Evolutionary conservation across 2,329 filamentous ascomycete species (phyloP), one percentile per base, ranked within the genome.

Genomic region (Phoma herbarum): DNA sequence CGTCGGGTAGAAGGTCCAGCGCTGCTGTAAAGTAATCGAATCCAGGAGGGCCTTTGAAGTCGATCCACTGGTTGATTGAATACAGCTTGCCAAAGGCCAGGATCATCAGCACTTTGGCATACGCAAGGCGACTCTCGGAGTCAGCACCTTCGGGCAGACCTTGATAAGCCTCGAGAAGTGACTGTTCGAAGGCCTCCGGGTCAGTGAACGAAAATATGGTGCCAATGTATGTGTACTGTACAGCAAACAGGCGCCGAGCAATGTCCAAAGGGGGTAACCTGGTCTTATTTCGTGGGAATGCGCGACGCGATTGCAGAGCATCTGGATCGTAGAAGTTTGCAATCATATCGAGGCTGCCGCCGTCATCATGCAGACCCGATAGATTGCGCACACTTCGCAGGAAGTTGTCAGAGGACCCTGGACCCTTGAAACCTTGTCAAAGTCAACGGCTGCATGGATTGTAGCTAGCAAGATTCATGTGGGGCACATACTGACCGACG

Each of bases 21-120:
- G 50, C 50, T 35, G 50, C 50, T 28, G 50, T 52, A n/a, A 52
- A 52, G 45, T 52, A 52, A 20, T 52, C 50, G 18, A 52, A 52
- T 10, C 50, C 50, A 29, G 50, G 50, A 39, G 50, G 50, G 1
- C 50, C 50, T n/a, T 46, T 45, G 29, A 52, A 52, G 42, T 46
- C 50, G 14, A 52, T 52, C 50, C 50, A 52, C 28, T 52, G 50
- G n/a, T 52, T 52, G 29, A 52, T 52, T 10, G 50, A 52, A 31
- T 52, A 52, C 31, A 52, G 41, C 31, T 52, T 42, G 14, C 50
- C 50, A 45, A 52, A 52, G 18, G 50, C 50, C 41, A 52, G 31
- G 16, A 52, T 39, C 50, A 52, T 52, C 23, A 52, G 22, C 16
- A 52, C 50, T 45, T 52, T 52, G 20, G 50, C 50, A 46, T 52